Evolutionary conservation across 768 basidiomycete species (phyloP).

Genomic region (Aureoboletus auriporus): DNA sequence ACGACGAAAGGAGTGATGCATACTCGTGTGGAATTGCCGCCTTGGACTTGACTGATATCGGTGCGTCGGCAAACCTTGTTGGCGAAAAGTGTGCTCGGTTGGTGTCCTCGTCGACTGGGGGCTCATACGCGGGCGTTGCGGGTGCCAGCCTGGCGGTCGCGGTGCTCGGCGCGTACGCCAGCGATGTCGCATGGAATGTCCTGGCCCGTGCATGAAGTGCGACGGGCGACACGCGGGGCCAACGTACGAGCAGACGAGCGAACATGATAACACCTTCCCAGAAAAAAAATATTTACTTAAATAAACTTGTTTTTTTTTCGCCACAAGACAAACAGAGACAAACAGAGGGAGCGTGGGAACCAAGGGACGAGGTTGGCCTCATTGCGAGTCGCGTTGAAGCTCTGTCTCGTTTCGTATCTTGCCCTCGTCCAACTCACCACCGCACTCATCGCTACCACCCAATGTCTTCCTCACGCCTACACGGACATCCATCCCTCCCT

Average conservation of each 20-base stretch:
- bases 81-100: conserved; percentile 27
- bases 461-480: conserved; percentile 55
- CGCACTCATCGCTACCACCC: not conserved
- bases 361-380: conserved; percentile 19
- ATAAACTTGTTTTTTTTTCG: not conserved
- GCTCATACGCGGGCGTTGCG: not conserved
- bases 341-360: conserved; percentile 24
- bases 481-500: conserved; percentile 61
- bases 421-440: conserved; percentile 2
- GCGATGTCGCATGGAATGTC: conserved; percentile 9
- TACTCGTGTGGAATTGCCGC: conserved; percentile 42
- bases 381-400: conserved; percentile 22
- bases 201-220: conserved; percentile 10
- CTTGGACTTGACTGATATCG: conserved; percentile 40
- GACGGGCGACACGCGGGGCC: conserved; percentile 14
- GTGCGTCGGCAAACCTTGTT: conserved; percentile 24
- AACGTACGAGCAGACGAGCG: conserved; percentile 23
- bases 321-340: conserved; percentile 20
- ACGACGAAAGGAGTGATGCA: conserved; percentile 12
- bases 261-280: conserved; percentile 9
- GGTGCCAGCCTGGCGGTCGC: conserved; percentile 5
- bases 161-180: conserved; percentile 4
- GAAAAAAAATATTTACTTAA: not conserved
- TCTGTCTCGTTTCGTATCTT: conserved; percentile 17
- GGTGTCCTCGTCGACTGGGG: conserved; percentile 13